Conservation (phyloP, 2,329 filamentous ascomycete species). For the Monosporascus sp. region DNA sequence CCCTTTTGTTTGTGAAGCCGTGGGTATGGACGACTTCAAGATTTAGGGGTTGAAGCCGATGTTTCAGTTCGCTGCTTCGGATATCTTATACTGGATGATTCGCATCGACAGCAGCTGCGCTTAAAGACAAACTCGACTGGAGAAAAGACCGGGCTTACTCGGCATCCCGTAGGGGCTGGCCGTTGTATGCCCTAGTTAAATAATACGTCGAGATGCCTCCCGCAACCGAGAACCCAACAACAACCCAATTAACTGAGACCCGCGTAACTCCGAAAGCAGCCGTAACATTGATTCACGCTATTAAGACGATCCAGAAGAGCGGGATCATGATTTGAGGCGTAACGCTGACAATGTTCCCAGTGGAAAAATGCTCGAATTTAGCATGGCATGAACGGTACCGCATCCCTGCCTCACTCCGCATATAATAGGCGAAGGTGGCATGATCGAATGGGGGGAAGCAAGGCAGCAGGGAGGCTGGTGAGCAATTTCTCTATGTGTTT, state of each 20-base stretch:
- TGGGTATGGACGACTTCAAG: conserved; percentile 1
- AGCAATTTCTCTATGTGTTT: neutral
- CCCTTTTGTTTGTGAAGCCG: conserved; percentile 3
- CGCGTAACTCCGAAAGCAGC: neutral
- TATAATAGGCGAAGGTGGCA: neutral
- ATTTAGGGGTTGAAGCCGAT: neutral
- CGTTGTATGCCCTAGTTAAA: conserved; percentile 1
- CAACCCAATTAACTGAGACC: neutral
- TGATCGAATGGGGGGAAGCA: neutral
- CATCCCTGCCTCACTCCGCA: conserved; percentile 2
- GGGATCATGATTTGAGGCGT: conserved; percentile 1
- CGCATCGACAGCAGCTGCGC: neutral
- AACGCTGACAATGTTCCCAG: neutral
- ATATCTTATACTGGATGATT: neutral
- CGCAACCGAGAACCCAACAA: neutral
- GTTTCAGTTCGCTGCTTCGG: conserved; percentile 1
- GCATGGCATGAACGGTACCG: conserved; percentile 3
- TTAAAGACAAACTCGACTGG: conserved; percentile 1
- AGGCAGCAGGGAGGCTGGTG: neutral
- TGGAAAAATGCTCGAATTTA: conserved; percentile 4
- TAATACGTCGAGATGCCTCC: neutral
- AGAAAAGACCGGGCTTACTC: conserved; percentile 1
- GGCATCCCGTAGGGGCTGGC: neutral
- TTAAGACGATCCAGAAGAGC: neutral
- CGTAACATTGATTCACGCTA: neutral